These are phyloP conservation scores for Chlorella ohadii DNA, from an alignment of 139 green algal species.

Conservation along the genomic window DNA sequence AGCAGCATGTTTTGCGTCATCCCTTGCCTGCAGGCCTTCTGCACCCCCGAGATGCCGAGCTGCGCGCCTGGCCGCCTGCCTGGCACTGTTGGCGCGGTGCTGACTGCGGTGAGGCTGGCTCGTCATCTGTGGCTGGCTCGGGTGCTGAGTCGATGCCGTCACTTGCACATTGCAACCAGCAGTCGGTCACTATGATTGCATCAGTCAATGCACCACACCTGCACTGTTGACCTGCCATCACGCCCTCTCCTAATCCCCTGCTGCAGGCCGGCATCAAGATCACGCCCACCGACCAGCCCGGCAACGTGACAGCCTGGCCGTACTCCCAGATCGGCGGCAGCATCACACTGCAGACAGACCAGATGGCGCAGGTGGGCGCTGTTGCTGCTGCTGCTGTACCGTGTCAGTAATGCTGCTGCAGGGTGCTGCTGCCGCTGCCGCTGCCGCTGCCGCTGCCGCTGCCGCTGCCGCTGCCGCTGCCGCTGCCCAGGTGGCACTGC, in stretches of 20 bases:
- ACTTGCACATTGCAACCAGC: too few relatives aligned
- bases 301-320: neutral
- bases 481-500: too few relatives aligned
- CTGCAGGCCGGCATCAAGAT: neutral
- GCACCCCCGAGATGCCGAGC: constrained; percentile 1
- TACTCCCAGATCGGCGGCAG: constrained; percentile 8
- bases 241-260: neutral
- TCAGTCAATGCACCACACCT: too few relatives aligned
- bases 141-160: neutral
- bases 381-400: too few relatives aligned
- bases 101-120: neutral
- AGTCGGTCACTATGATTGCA: too few relatives aligned
- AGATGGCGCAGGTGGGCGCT: neutral
- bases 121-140: too few relatives aligned
- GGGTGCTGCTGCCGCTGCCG: too few relatives aligned
- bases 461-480: too few relatives aligned
- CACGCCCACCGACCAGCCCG: neutral
- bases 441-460: too few relatives aligned
- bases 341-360: neutral
- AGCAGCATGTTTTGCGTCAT: neutral
- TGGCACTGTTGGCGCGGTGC: neutral
- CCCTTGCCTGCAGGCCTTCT: neutral
- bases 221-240: too few relatives aligned
- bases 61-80: neutral
- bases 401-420: too few relatives aligned